These are phyloP conservation scores for Geosmithia putterillii DNA, from an alignment of 2,329 filamentous ascomycete genomes.

Conservation along the genomic window DNA sequence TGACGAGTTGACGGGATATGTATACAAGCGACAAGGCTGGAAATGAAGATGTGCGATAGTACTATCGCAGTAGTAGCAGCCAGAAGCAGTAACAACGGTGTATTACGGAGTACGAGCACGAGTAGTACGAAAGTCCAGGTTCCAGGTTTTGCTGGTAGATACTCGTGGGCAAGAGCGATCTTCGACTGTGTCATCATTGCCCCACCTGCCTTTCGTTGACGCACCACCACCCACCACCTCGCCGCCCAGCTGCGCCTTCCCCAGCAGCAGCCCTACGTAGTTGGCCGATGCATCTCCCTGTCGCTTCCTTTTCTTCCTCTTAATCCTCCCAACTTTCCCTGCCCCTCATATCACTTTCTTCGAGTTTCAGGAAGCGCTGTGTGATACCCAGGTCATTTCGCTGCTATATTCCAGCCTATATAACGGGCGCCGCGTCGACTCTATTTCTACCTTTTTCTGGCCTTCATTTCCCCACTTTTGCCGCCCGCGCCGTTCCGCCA, in stretches of 20 bases:
- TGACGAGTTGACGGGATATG: too few species aligned
- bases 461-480: neutral
- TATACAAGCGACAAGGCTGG: too few species aligned
- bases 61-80: too few species aligned
- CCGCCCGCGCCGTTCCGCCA: neutral
- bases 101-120: too few species aligned
- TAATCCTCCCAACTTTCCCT: neutral
- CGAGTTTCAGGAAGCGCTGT: neutral
- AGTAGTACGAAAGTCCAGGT: neutral
- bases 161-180: neutral
- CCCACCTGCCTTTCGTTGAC: neutral
- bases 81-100: too few species aligned
- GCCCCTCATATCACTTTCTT: neutral
- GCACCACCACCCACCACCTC: too few species aligned
- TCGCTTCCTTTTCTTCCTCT: neutral
- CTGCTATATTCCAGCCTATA: neutral
- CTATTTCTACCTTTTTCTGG: neutral
- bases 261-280: neutral
- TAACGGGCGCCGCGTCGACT: neutral
- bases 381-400: neutral
- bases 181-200: neutral
- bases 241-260: neutral
- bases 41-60: too few species aligned
- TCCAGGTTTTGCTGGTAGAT: too few species aligned
- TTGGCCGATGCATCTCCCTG: neutral